phyloP scores from a whole-genome alignment of 306 rosid genomes.

The Glycine soja region DNA sequence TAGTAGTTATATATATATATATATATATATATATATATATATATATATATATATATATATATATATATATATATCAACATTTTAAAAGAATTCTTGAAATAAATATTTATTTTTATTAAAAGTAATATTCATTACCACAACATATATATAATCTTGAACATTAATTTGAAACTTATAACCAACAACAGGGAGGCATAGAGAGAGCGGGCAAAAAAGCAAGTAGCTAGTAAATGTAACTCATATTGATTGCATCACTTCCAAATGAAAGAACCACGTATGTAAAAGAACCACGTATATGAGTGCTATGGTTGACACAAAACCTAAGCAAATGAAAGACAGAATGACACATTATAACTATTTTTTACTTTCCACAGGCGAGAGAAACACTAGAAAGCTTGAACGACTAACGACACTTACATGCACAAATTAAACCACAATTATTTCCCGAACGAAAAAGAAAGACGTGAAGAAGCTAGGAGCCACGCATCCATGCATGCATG shows the following conservation, averaged over 20 bases:
- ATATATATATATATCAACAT: too few relatives aligned
- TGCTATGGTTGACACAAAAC: slow-evolving; percentile 23
- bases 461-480: neutral
- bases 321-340: slow-evolving; percentile 19
- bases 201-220: neutral
- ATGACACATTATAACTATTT: neutral
- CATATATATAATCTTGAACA: neutral
- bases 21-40: too few relatives aligned
- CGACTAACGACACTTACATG: neutral
- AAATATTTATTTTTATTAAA: too few relatives aligned
- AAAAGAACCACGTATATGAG: slow-evolving; percentile 24
- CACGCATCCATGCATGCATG: neutral
- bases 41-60: too few relatives aligned
- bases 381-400: slow-evolving; percentile 22
- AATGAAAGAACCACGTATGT: neutral
- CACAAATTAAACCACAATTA: neutral
- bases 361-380: neutral
- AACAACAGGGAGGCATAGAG: neutral
- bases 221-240: neutral
- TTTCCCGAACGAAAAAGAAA: slow-evolving; percentile 6
- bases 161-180: too few relatives aligned
- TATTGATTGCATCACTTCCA: slow-evolving; percentile 22
- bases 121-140: neutral
- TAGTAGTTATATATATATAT: too few relatives aligned
- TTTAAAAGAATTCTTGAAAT: neutral